Conservation (phyloP, 768 basidiomycete species). For the Collybia sordida region DNA sequence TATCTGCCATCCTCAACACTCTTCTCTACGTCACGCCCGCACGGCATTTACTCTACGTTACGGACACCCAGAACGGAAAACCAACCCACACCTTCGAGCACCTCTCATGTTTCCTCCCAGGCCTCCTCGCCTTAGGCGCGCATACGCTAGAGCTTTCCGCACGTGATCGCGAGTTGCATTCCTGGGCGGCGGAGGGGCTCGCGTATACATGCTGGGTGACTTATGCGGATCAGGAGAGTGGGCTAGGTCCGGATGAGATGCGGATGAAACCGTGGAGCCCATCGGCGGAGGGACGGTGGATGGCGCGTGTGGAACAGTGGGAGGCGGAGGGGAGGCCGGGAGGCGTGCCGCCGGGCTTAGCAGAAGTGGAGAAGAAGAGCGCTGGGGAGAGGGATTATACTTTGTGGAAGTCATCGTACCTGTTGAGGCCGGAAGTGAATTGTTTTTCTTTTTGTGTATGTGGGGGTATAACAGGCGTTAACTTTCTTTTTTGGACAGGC, state of each 20-base stretch:
- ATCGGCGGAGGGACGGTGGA: conserved; percentile 31
- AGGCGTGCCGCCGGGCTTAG: conserved; percentile 33
- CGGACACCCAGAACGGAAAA: conserved; percentile 34
- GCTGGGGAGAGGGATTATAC: conserved; percentile 37
- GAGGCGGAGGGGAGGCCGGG: conserved; percentile 33
- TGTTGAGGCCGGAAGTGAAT: conserved; percentile 52
- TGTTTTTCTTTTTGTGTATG: background rate
- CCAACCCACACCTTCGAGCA: conserved; percentile 56
- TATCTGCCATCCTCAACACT: conserved; percentile 48
- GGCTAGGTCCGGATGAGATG: conserved; percentile 61
- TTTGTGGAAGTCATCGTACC: conserved; percentile 29
- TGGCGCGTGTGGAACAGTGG: conserved; percentile 41
- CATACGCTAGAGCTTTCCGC: conserved; percentile 37
- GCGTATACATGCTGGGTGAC: conserved; percentile 61
- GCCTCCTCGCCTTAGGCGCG: conserved; percentile 58
- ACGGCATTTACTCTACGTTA: conserved; percentile 57
- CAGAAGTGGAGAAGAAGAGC: conserved; percentile 17
- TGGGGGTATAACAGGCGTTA: background rate
- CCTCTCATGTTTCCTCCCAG: conserved; percentile 64
- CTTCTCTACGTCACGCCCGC: conserved; percentile 53
- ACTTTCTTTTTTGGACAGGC: conserved; percentile 28
- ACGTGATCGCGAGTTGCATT: conserved; percentile 42
- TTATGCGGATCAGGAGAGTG: conserved; percentile 64
- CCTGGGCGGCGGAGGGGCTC: conserved; percentile 62
- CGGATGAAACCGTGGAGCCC: conserved; percentile 25